phyloP scores from a whole-genome alignment of 2,329 filamentous ascomycete genomes.

The Venturia aucupariae region DNA sequence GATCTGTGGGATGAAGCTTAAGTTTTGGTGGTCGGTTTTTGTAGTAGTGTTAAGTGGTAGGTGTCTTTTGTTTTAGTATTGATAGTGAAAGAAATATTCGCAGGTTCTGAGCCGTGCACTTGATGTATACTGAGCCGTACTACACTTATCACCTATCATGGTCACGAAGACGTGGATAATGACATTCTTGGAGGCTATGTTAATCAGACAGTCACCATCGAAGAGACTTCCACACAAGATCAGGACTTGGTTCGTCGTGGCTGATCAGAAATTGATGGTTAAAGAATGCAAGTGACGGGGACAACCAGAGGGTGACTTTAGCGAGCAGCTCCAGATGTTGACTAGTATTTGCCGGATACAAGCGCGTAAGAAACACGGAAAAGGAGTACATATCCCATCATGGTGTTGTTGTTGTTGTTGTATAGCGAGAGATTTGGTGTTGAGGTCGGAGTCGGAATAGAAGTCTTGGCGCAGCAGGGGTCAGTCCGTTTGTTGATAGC shows the following conservation, averaged over 20 bases:
- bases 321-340: not conserved
- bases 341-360: not conserved
- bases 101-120: not conserved
- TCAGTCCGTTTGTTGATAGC: not conserved
- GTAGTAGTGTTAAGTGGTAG: not conserved
- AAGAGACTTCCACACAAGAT: not conserved
- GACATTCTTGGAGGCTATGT: not conserved
- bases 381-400: too few species aligned
- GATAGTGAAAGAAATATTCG: not conserved
- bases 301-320: not conserved
- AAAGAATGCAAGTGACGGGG: not conserved
- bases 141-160: not conserved
- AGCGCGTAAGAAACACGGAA: too few species aligned
- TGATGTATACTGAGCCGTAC: not conserved
- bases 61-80: not conserved
- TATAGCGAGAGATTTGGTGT: too few species aligned
- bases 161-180: not conserved
- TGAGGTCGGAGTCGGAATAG: too few species aligned
- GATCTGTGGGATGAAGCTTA: not conserved
- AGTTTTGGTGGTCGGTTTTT: not conserved
- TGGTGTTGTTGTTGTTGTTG: too few species aligned
- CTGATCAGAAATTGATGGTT: too few species aligned
- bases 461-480: not conserved
- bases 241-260: not conserved
- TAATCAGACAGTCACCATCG: not conserved